Conservation (phyloP, 2,329 filamentous ascomycete species). For the Ophiostoma sp. region DNA sequence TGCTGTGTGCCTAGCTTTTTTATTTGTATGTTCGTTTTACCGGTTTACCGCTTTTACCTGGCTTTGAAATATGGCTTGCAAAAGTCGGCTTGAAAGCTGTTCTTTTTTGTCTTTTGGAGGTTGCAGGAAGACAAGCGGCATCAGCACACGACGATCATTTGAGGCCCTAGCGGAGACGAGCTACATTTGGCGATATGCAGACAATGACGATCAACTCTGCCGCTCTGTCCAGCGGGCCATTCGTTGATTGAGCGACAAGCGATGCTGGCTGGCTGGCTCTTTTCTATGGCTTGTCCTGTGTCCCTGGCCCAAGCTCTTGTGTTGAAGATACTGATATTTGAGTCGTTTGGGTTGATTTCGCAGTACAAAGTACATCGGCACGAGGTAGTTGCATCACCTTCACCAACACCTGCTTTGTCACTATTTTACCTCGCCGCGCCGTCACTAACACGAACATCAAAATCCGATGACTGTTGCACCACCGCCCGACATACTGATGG, state of each 20-base stretch:
- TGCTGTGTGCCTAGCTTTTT: background rate
- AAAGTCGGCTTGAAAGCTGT: background rate
- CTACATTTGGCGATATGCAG: constrained; percentile 1
- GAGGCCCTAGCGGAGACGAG: background rate
- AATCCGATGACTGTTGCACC: constrained; percentile 10
- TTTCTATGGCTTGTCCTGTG: background rate
- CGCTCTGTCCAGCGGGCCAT: background rate
- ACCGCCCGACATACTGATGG: background rate
- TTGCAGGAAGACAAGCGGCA: background rate
- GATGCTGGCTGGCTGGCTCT: background rate
- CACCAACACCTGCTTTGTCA: background rate
- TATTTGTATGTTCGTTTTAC: background rate
- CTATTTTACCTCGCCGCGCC: background rate
- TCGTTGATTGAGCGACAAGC: background rate
- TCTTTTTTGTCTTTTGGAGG: background rate
- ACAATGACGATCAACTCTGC: constrained; percentile 11
- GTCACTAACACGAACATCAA: constrained; percentile 2
- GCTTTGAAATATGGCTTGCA: background rate
- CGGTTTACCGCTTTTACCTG: constrained; percentile 2
- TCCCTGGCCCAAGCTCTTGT: background rate
- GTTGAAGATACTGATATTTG: background rate
- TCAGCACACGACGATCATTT: constrained; percentile 5
- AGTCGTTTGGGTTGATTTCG: background rate
- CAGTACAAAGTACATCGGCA: background rate
- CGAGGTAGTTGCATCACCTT: background rate